A percentile compares a stretch with the other conserved stretches of the same genome.
Evolutionary conservation across 805 yeast genomes (phyloP).

Genomic region (Spathaspora sp.): DNA sequence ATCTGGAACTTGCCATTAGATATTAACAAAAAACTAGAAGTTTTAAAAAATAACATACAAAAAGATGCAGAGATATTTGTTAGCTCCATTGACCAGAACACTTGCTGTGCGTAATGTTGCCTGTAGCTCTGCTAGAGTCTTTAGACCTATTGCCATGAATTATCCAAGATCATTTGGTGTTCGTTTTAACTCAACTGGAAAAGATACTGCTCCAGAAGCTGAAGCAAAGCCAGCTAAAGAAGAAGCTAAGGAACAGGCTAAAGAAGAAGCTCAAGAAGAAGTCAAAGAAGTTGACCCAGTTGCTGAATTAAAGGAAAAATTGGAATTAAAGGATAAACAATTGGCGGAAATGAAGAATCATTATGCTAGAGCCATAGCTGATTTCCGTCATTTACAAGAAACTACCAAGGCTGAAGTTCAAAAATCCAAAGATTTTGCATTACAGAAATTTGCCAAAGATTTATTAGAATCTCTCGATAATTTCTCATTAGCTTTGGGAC

Average conservation of each 20-base stretch:
- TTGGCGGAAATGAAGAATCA: constrained; percentile 79
- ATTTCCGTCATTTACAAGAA: constrained; percentile 88
- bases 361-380: constrained; percentile 81
- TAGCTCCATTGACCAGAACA: constrained; percentile 17
- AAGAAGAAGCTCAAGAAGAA: constrained; percentile 5
- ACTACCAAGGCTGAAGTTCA: constrained; percentile 83
- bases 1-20: not conserved
- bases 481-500: constrained; percentile 78
- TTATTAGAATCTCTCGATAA: constrained; percentile 86
- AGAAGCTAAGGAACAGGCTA: constrained; percentile 6
- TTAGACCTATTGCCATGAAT: constrained; percentile 9
- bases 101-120: constrained; percentile 9
- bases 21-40: not conserved
- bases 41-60: not conserved
- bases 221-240: constrained; percentile 6
- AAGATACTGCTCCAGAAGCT: constrained; percentile 9
- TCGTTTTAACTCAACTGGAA: constrained; percentile 17
- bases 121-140: constrained; percentile 10
- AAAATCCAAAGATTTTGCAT: constrained; percentile 85
- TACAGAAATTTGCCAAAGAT: constrained; percentile 89
- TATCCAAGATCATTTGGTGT: constrained; percentile 2
- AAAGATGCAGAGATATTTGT: constrained; percentile 25
- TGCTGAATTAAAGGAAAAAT: constrained; percentile 46
- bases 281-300: constrained; percentile 17
- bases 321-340: constrained; percentile 64